Conservation (phyloP, 2,329 filamentous ascomycete species). For the Davidsoniella eucalypti region DNA sequence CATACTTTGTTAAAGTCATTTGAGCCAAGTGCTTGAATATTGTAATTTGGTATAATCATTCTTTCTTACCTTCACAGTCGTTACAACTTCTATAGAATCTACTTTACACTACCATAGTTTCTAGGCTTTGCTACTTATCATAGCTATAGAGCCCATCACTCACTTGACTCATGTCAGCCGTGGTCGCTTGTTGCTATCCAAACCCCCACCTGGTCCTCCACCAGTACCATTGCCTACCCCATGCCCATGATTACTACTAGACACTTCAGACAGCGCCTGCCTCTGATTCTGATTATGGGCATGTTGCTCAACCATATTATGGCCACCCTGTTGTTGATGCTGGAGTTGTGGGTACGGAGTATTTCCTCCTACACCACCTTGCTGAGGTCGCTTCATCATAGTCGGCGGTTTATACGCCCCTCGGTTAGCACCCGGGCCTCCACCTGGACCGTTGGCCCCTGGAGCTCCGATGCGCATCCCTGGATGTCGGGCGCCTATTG, state of each 20-base stretch:
- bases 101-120: too few species aligned
- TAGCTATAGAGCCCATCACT: too few species aligned
- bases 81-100: too few species aligned
- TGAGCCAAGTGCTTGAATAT: too few species aligned
- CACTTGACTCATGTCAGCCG: slow-evolving; percentile 22
- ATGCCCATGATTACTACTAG: slow-evolving; percentile 24
- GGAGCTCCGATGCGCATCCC: slow-evolving; percentile 42
- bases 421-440: slow-evolving; percentile 42
- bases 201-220: slow-evolving; percentile 8
- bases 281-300: slow-evolving; percentile 17
- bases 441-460: slow-evolving; percentile 21
- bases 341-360: slow-evolving; percentile 16
- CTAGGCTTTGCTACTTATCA: too few species aligned
- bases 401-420: slow-evolving; percentile 38
- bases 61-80: too few species aligned
- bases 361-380: slow-evolving; percentile 13
- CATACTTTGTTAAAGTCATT: too few species aligned
- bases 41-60: too few species aligned
- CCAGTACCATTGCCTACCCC: not conserved
- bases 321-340: slow-evolving; percentile 13
- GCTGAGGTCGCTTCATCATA: slow-evolving; percentile 37
- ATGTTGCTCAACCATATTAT: slow-evolving; percentile 10
- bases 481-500: slow-evolving; percentile 17
- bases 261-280: slow-evolving; percentile 33
- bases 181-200: slow-evolving; percentile 31